phyloP scores from a whole-genome alignment of 1,284 basidiomycete genomes.

The Gymnopus androsaceus region DNA sequence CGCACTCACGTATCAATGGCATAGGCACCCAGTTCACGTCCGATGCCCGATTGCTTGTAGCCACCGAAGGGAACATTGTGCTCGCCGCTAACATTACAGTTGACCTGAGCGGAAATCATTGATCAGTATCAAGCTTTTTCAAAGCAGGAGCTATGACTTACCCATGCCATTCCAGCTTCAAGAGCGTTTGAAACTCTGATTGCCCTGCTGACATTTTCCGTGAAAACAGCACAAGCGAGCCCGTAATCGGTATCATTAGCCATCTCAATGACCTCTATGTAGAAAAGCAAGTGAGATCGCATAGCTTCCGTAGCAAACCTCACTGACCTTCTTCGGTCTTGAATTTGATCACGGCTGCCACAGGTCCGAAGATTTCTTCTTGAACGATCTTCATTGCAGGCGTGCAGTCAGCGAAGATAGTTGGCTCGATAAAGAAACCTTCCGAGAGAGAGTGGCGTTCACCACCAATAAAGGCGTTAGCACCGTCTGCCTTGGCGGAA shows the following conservation, averaged over 20 bases:
- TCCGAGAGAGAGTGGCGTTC: constrained; percentile 64
- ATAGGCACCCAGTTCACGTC: constrained; percentile 78
- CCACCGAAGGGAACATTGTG: constrained; percentile 74
- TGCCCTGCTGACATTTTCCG: constrained; percentile 67
- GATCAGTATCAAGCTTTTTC: neutral
- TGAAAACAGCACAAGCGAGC: constrained; percentile 78
- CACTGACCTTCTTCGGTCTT: constrained; percentile 54
- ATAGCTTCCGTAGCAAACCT: neutral
- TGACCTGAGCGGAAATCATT: constrained; percentile 43
- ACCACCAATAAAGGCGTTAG: constrained; percentile 79
- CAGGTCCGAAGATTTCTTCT: constrained; percentile 93
- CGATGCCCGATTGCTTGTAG: constrained; percentile 76
- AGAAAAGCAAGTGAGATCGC: constrained; percentile 11
- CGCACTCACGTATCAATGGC: constrained; percentile 54
- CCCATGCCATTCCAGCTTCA: constrained; percentile 75
- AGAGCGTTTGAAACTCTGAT: constrained; percentile 68
- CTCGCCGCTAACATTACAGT: constrained; percentile 65
- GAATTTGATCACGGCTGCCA: constrained; percentile 74
- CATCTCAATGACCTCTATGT: constrained; percentile 60
- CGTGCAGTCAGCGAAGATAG: constrained; percentile 80
- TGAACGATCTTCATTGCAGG: constrained; percentile 83
- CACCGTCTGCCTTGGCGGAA: constrained; percentile 81
- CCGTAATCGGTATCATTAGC: constrained; percentile 89
- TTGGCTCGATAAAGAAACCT: constrained; percentile 77
- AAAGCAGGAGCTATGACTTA: constrained; percentile 16